Evolutionary conservation across 1,284 basidiomycete species (phyloP).

Genomic region (Pseudozyma thailandica): DNA sequence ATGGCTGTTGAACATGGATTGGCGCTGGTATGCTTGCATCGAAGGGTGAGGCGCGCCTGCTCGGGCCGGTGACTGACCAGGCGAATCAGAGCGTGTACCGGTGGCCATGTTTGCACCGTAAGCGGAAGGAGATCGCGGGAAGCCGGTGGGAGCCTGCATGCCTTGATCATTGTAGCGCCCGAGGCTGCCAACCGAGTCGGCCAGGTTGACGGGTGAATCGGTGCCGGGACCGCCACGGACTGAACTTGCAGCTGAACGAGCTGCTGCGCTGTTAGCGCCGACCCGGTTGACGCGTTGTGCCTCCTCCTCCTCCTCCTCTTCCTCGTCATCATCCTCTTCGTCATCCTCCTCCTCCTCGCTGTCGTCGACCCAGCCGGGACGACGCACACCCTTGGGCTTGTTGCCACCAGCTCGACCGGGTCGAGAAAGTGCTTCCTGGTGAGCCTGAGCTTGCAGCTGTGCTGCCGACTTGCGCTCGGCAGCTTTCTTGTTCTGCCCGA

Average conservation of each 20-base stretch:
- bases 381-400: constrained; percentile 44
- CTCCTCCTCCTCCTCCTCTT: constrained; percentile 44
- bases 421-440: constrained; percentile 55
- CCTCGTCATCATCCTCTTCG: constrained; percentile 64
- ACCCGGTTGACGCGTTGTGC: not conserved
- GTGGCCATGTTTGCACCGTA: constrained; percentile 28
- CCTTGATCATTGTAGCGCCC: constrained; percentile 17
- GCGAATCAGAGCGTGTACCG: constrained; percentile 34
- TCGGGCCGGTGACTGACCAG: constrained; percentile 27
- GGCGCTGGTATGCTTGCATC: constrained; percentile 43
- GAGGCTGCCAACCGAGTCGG: constrained; percentile 39
- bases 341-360: constrained; percentile 55
- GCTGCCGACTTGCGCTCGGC: constrained; percentile 61
- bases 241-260: constrained; percentile 31
- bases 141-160: constrained; percentile 11
- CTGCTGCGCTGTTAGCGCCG: constrained; percentile 2
- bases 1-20: constrained; percentile 58
- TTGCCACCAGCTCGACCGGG: constrained; percentile 48
- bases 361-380: constrained; percentile 54
- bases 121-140: constrained; percentile 28
- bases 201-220: constrained; percentile 29
- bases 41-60: constrained; percentile 35
- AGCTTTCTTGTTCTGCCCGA: constrained; percentile 58
- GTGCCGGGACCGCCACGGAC: constrained; percentile 27
- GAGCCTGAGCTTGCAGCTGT: constrained; percentile 56